A percentile compares a stretch with the other conserved stretches of the same genome.
phyloP scores from a whole-genome alignment of 2,329 filamentous ascomycete species.

The Sporothrix humicola region DNA sequence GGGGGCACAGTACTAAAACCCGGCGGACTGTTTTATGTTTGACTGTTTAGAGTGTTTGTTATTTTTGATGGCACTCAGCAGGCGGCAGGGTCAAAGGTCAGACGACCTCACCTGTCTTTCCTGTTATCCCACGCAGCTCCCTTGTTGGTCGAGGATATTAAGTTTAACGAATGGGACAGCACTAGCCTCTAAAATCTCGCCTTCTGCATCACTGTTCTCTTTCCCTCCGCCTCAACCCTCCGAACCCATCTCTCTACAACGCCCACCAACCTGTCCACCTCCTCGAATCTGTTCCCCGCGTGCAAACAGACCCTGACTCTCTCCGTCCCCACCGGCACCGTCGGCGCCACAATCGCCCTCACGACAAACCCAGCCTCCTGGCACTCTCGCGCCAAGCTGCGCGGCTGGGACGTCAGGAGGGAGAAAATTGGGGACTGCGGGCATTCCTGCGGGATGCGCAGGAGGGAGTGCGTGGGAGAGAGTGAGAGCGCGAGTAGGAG shows the following conservation, averaged over 20 bases:
- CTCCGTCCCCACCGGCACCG: conserved; percentile 67
- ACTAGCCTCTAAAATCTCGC: background rate
- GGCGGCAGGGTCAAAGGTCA: too few species aligned
- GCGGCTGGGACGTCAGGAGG: conserved; percentile 59
- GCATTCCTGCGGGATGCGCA: background rate
- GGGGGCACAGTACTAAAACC: background rate
- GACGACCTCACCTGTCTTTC: too few species aligned
- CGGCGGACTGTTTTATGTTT: conserved; percentile 19
- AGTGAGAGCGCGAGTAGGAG: background rate
- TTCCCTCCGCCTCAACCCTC: background rate
- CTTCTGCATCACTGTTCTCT: background rate
- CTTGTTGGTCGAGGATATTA: too few species aligned
- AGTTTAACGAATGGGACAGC: too few species aligned
- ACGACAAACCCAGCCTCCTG: conserved; percentile 65
- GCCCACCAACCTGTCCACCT: background rate
- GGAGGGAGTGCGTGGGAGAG: background rate
- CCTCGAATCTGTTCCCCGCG: background rate
- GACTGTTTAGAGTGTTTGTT: background rate
- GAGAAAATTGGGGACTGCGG: conserved; percentile 4
- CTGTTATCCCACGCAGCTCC: too few species aligned
- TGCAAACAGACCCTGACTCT: conserved; percentile 60
- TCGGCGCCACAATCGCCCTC: conserved; percentile 70
- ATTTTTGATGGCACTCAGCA: background rate
- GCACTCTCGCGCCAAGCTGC: conserved; percentile 63
- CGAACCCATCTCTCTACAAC: background rate